Conservation (phyloP, 768 basidiomycete species). For the Lactifluus hygrophoroides region DNA sequence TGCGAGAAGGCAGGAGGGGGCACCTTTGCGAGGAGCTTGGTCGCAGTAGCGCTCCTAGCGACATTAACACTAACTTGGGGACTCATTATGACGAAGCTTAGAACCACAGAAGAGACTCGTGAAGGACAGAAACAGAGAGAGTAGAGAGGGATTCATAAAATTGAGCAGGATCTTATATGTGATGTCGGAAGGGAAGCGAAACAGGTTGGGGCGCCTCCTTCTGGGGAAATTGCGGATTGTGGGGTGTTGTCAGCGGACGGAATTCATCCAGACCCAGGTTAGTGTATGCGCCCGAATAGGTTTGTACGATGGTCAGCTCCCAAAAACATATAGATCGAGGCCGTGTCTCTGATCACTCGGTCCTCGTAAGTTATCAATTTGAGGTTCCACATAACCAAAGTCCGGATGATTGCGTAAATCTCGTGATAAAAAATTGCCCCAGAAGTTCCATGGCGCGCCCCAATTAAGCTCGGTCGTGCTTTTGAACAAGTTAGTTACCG, state of each 20-base stretch:
- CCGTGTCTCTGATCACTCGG: too few relatives aligned
- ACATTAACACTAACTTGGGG: slow-evolving; percentile 14
- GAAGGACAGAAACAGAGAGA: not conserved
- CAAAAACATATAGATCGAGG: not conserved
- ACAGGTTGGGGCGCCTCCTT: not conserved
- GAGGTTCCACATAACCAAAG: not conserved
- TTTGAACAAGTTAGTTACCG: not conserved
- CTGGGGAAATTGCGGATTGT: slow-evolving; percentile 1
- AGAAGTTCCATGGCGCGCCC: too few relatives aligned
- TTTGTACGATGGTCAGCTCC: not conserved
- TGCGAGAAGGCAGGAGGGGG: slow-evolving; percentile 22
- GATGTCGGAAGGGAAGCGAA: not conserved
- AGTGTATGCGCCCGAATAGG: not conserved
- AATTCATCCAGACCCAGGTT: not conserved
- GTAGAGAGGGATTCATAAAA: not conserved
- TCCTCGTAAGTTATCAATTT: too few relatives aligned
- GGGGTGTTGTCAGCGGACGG: slow-evolving; percentile 13
- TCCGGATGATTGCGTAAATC: slow-evolving; percentile 5
- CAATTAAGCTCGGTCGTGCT: too few relatives aligned
- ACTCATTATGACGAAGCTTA: not conserved
- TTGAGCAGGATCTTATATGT: not conserved
- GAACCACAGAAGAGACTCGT: not conserved
- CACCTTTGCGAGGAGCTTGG: slow-evolving; percentile 15
- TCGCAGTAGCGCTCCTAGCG: slow-evolving; percentile 3
- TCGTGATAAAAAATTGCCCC: not conserved